Conservation (phyloP, 345 rosid genomes). For the Melaleuca quinquenervia region DNA sequence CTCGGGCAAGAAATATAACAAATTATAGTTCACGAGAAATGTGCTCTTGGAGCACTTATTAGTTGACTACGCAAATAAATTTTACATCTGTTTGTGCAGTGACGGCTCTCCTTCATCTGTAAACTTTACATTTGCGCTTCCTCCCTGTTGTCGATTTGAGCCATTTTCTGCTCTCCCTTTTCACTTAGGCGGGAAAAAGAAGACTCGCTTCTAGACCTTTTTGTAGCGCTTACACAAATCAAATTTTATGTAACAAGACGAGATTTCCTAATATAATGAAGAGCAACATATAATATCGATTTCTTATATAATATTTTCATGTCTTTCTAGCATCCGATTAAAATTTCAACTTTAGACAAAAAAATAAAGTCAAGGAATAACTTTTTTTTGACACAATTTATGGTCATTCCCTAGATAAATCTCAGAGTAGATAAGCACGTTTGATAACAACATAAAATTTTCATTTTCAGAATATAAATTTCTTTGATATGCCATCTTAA, state of each 20-base stretch:
- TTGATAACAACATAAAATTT: too few species aligned
- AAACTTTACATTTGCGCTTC: too few species aligned
- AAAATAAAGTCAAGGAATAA: accelerated
- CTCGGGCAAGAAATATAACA: not conserved
- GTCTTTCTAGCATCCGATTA: not conserved
- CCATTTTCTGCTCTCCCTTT: not conserved
- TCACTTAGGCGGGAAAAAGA: not conserved
- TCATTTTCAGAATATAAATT: too few species aligned
- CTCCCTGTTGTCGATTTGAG: too few species aligned
- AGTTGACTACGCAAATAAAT: not conserved
- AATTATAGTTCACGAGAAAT: not conserved
- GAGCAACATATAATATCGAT: too few species aligned
- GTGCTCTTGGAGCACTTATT: not conserved
- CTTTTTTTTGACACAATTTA: not conserved
- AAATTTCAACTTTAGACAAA: not conserved
- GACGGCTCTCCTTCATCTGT: not conserved
- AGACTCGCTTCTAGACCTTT: not conserved
- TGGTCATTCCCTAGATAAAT: too few species aligned
- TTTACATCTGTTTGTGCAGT: too few species aligned
- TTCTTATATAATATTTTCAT: not conserved
- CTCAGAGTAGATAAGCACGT: too few species aligned
- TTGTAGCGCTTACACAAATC: not conserved
- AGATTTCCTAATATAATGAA: not conserved
- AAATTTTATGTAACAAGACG: not conserved
- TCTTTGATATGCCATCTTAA: too few species aligned